Conservation (phyloP, 805 yeast genomes). For the Maudiozyma saulgeensis region DNA sequence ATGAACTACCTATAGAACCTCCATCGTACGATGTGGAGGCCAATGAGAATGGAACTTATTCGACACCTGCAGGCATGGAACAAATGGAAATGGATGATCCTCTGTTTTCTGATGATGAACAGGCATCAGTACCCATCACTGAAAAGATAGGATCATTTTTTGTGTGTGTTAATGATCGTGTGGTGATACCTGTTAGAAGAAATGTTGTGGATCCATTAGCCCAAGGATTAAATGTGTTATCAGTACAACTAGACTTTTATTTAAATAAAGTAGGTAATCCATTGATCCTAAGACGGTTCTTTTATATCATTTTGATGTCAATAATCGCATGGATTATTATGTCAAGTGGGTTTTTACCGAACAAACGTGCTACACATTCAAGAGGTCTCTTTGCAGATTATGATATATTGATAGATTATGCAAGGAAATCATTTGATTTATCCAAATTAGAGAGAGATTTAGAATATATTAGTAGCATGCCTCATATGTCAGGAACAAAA, state of each 20-base stretch:
- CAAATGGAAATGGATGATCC: neutral
- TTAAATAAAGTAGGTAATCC: slow-evolving; percentile 76
- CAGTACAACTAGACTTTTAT: slow-evolving; percentile 43
- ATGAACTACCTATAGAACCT: slow-evolving; percentile 25
- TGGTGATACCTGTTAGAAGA: slow-evolving; percentile 33
- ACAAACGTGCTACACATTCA: slow-evolving; percentile 29
- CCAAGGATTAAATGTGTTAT: slow-evolving; percentile 25
- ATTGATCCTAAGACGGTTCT: slow-evolving; percentile 63
- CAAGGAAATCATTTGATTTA: slow-evolving; percentile 44
- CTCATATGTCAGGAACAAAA: slow-evolving; percentile 80
- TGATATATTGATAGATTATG: slow-evolving; percentile 38
- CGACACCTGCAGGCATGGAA: neutral
- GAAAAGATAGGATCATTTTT: slow-evolving; percentile 13
- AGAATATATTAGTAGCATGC: slow-evolving; percentile 68
- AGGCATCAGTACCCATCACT: slow-evolving; percentile 1
- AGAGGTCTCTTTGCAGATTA: slow-evolving; percentile 60
- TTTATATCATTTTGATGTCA: slow-evolving; percentile 63
- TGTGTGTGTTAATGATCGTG: slow-evolving; percentile 19
- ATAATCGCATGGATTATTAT: slow-evolving; percentile 47
- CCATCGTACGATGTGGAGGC: slow-evolving; percentile 18
- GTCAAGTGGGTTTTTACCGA: slow-evolving; percentile 45
- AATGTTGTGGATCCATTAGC: slow-evolving; percentile 41
- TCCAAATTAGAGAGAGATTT: slow-evolving; percentile 53
- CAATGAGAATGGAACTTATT: neutral
- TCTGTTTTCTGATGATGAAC: neutral